These are phyloP conservation scores for Echeveria elegans DNA, from an alignment of 164 flowering plant species.

Conservation along the genomic window DNA sequence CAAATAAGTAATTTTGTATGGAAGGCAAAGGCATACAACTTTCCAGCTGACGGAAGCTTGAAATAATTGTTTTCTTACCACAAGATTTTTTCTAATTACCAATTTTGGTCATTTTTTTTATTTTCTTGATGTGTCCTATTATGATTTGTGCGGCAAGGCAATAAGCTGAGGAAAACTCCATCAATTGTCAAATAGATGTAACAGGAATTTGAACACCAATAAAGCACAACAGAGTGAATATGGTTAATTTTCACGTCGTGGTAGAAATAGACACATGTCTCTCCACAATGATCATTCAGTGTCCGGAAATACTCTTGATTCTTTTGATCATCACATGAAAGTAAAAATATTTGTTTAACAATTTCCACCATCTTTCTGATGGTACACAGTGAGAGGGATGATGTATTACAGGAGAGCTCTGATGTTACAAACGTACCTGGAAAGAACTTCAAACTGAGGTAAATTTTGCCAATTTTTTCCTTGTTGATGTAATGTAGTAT, in stretches of 20 bases:
- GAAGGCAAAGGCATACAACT: not conserved
- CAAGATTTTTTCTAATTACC: not conserved
- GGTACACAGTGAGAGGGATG: constrained; percentile 91
- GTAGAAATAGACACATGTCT: not conserved
- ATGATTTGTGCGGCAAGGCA: not conserved
- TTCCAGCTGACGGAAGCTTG: not conserved
- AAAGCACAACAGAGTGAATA: not conserved
- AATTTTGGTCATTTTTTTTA: too few species aligned
- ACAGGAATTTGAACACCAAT: too few species aligned
- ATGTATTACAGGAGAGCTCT: constrained; percentile 98
- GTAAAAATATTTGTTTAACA: not conserved
- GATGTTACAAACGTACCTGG: constrained; percentile 89
- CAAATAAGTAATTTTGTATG: not conserved
- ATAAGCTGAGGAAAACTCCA: not conserved
- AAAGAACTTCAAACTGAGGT: constrained; percentile 66
- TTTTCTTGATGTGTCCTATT: not conserved
- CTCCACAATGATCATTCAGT: not conserved
- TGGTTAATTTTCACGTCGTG: not conserved
- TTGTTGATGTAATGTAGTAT: not conserved
- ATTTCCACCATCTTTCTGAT: constrained; percentile 11
- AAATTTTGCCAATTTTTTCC: not conserved
- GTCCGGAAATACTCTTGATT: not conserved
- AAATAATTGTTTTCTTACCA: not conserved
- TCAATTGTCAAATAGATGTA: not conserved
- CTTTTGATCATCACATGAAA: not conserved